Base-by-base conservation (phyloP, 352 stramenopile genomes). In the Phytopythium boreale region DNA sequence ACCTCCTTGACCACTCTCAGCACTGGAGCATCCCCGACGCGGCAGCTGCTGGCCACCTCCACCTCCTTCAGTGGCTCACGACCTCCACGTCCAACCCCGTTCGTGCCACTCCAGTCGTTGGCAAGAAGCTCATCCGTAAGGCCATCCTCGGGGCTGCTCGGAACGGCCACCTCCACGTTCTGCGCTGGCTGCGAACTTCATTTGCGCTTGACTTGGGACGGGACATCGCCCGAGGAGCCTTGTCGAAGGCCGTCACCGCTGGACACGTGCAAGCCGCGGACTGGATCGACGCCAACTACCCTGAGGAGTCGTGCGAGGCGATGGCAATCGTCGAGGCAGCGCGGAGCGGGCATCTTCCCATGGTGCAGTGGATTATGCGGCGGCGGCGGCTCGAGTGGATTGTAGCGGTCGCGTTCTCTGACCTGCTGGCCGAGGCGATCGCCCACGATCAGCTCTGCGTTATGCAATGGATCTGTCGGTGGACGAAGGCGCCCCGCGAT, bases 361-460 rank as follows among this genome's bases (percentile, higher is more conserved):
- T 59, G n/a, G 22, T 59, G 20, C 53, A 59, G 34, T 59, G 53
- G 53, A n/a, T 59, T 31, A 34, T 47, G 5, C 53, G 53, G 14
- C 53, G 53, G 2, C 53, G 53, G 20, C 53, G 31, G 4, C 31
- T 59, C 31, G 53, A 59, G 2, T 59, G 53, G 53, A 29, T 59
- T 7, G 53, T 59, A 3, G 53, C 37, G 9, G 53, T 49, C 34
- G 53, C 19, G 10, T 59, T 59, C 34, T 59, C 49, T 20, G 53
- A 59, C 36, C 53, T 34, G 8, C 7, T 59, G 3, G 24, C 19
- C 15, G 20, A 59, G n/a, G 53, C 53, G 4, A 34, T 34, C 7
- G 22, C 53, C 17, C 24, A 26, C 36, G 53, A 34, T 2, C 53
- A 59, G 20, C 53, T 59, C 20, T 12, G 24, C 36, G 15, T 59